Percentiles rank a stretch among this genome's conserved stretches.
phyloP scores from a whole-genome alignment of 148 eudicot genomes.

The Rhododendron ovatum region DNA sequence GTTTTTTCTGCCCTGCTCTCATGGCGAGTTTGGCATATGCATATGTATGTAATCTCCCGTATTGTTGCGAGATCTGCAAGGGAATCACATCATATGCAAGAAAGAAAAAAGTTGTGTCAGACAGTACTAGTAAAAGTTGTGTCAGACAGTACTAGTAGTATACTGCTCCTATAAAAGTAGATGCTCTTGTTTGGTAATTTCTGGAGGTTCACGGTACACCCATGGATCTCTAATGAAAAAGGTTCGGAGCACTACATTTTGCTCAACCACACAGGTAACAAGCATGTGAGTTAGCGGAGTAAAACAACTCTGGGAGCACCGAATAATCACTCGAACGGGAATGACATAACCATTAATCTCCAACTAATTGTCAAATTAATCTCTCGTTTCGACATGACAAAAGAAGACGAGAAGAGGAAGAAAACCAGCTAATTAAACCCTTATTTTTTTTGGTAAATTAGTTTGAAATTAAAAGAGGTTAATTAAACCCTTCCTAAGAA shows the following conservation, averaged over 20 bases:
- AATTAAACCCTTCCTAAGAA: not conserved
- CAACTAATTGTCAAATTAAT: not conserved
- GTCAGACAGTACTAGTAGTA: not conserved
- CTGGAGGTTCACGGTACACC: not conserved
- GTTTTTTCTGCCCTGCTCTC: not conserved
- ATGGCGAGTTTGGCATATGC: not conserved
- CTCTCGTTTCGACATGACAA: not conserved
- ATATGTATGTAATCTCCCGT: not conserved
- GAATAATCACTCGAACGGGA: not conserved
- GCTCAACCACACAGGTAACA: not conserved
- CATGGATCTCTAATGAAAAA: not conserved
- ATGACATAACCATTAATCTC: not conserved
- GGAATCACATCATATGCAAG: not conserved
- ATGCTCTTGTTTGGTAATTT: not conserved
- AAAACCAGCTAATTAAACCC: not conserved
- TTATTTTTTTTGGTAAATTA: no score
- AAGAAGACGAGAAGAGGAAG: not conserved
- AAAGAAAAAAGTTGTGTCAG: not conserved
- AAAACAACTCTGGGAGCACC: not conserved
- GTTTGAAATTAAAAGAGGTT: no score
- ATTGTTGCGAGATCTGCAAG: not conserved
- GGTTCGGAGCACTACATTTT: not conserved
- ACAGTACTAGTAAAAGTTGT: not conserved
- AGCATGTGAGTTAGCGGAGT: not conserved
- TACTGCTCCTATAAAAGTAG: not conserved